Base-by-base conservation (phyloP, 2,329 filamentous ascomycete genomes). In the Plenodomus lindquistii region DNA sequence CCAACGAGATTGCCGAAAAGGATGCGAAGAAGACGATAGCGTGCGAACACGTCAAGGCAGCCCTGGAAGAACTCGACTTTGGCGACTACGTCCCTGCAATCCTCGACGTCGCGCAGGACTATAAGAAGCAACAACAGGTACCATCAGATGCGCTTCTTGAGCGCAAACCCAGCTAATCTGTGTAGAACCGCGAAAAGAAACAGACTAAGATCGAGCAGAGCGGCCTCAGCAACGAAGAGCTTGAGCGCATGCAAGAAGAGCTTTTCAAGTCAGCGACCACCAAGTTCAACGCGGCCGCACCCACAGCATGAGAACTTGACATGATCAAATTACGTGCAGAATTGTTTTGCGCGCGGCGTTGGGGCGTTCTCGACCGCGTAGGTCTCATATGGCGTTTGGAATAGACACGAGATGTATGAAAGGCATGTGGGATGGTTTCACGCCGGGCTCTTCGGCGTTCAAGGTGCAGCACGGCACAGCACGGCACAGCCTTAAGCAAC, bases 21-120 rank as follows among this genome's bases (percentile, higher is more conserved):
- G 94, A 99, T 68, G 91, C 92, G 41, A 99, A 99, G 79, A 99
- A 99, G 82, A 99, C 94, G 3, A 99, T 99, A 63, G 93, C 93
- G 11, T 96, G 91, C 73, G 94, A 99, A 66, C 94, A 99, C 77
- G 95, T 99, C 64, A 95, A 93, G 67, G 93, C 93, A 68, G 94
- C 94, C 0, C 82, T 99, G 36, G 89, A 93, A 63, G 89, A 96
- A 65, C 83, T 99, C 17, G 94, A 93, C 1, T 99, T 97, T 72
- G 82, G 86, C 9, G 91, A 96, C 62, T 99, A 97, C 68, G 89
- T 99, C 6, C 85, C 87, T 15, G 89, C 92, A 50, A 90, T 99
- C 11, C 76, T 91, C 46, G 89, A 91, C 59, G 91, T 94, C 9
- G 92, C 92, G 2, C 86, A 87, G 45, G 89, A 96, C 68, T 94